These are phyloP conservation scores for Fusarium tuaranense DNA, from an alignment of 2,329 filamentous ascomycete species.

Conservation along the genomic window DNA sequence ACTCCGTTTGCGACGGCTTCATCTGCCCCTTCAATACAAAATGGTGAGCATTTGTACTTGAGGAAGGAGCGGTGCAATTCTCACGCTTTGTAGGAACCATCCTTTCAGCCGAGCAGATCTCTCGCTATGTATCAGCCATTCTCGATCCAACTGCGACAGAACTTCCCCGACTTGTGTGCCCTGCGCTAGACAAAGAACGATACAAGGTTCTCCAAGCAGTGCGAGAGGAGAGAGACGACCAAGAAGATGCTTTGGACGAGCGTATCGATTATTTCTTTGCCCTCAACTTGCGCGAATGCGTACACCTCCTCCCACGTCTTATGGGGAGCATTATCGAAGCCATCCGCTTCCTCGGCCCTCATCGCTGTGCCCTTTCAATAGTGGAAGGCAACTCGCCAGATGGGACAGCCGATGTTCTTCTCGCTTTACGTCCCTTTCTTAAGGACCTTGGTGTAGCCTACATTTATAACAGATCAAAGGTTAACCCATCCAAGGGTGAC, in stretches of 20 bases:
- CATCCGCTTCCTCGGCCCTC: slow-evolving; percentile 61
- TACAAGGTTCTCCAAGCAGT: slow-evolving; percentile 40
- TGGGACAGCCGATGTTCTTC: slow-evolving; percentile 64
- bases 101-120: background rate
- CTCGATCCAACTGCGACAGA: slow-evolving; percentile 40
- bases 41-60: background rate
- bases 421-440: slow-evolving; percentile 54
- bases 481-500: slow-evolving; percentile 56
- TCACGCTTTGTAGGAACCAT: background rate
- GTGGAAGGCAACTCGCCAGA: slow-evolving; percentile 68
- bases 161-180: slow-evolving; percentile 46
- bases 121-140: slow-evolving; percentile 40
- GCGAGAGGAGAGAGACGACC: background rate
- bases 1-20: background rate
- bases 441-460: slow-evolving; percentile 54
- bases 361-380: slow-evolving; percentile 64
- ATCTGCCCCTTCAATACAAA: background rate
- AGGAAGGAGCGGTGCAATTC: background rate
- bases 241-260: background rate
- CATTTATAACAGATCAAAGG: slow-evolving; percentile 54
- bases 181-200: slow-evolving; percentile 30
- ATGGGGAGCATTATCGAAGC: slow-evolving; percentile 64
- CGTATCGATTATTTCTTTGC: slow-evolving; percentile 62
- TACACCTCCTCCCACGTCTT: slow-evolving; percentile 60
- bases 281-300: slow-evolving; percentile 61